A percentile compares a stretch with the other conserved stretches of the same genome.
Evolutionary conservation across 2,329 filamentous ascomycete genomes (phyloP).

Genomic region (Exophiala dermatitidis): DNA sequence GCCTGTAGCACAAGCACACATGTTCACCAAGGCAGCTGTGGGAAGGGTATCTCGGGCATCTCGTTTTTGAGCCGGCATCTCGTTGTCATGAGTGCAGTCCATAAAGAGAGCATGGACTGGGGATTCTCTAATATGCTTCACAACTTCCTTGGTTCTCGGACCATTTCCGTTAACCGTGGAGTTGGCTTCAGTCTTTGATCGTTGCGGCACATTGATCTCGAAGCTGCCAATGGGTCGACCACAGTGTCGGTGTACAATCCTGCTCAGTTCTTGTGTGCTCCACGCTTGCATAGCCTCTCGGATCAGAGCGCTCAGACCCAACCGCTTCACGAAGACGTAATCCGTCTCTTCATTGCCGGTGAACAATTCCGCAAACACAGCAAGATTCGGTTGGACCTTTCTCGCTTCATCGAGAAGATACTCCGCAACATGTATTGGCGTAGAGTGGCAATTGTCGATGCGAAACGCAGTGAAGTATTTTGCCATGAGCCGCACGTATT

Average conservation of each 20-base stretch:
- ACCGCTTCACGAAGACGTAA: conserved; percentile 86
- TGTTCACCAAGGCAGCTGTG: conserved; percentile 86
- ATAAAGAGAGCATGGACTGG: conserved; percentile 93
- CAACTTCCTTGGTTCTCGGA: conserved; percentile 48
- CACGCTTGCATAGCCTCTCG: conserved; percentile 98
- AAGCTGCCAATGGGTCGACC: conserved; percentile 95
- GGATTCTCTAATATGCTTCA: conserved; percentile 76
- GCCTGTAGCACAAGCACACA: conserved; percentile 90
- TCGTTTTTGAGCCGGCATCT: conserved; percentile 88
- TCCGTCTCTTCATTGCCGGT: conserved; percentile 94
- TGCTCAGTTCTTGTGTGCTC: conserved; percentile 87
- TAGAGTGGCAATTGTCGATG: conserved; percentile 97
- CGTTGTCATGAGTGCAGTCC: conserved; percentile 99
- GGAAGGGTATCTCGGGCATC: conserved; percentile 90
- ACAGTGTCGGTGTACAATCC: conserved; percentile 86
- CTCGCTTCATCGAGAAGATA: conserved; percentile 93
- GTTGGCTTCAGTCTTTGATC: conserved; percentile 28
- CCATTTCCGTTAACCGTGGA: conserved; percentile 28
- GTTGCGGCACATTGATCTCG: conserved; percentile 60
- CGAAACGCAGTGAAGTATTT: conserved; percentile 93
- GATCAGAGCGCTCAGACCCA: conserved; percentile 86
- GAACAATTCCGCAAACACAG: conserved; percentile 91
- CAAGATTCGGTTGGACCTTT: conserved; percentile 75
- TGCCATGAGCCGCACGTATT: conserved; percentile 84
- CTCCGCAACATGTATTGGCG: conserved; percentile 87